Evolutionary conservation across 1,284 basidiomycete genomes (phyloP).

Genomic region (Mycena sp.): DNA sequence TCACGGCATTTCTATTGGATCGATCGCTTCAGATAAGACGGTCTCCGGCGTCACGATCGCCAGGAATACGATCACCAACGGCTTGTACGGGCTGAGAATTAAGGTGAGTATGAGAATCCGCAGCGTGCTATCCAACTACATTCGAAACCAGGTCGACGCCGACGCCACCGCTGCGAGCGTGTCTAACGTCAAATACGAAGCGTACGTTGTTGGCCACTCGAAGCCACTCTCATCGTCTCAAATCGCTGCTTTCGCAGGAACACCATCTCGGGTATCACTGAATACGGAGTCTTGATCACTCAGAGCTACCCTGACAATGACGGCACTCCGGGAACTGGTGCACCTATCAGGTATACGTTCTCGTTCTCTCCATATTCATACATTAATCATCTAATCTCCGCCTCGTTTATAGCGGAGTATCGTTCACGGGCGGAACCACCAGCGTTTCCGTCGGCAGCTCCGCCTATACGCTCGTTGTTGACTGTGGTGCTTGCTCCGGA

Average conservation of each 20-base stretch:
- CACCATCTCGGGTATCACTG: constrained; percentile 25
- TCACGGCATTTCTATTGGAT: constrained; percentile 72
- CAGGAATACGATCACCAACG: constrained; percentile 58
- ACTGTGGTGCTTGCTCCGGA: constrained; percentile 57
- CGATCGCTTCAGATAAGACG: constrained; percentile 54
- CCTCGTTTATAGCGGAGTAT: constrained; percentile 45
- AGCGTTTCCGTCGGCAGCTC: constrained; percentile 46
- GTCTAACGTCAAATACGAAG: constrained; percentile 17
- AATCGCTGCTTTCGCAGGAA: constrained; percentile 22
- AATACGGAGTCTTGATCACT: constrained; percentile 54
- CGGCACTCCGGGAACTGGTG: constrained; percentile 60
- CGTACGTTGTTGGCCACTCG: neutral
- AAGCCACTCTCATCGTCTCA: too few species aligned
- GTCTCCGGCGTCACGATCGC: constrained; percentile 59
- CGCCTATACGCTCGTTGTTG: constrained; percentile 51
- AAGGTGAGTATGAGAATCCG: constrained; percentile 15
- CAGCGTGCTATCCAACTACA: neutral
- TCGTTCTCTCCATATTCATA: constrained; percentile 1
- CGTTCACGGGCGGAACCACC: constrained; percentile 47
- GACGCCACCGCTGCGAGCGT: constrained; percentile 25
- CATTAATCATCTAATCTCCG: neutral
- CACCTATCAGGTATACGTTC: constrained; percentile 22
- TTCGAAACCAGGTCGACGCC: constrained; percentile 5
- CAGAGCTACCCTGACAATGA: constrained; percentile 58
- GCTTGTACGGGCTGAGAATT: constrained; percentile 35